These are phyloP conservation scores for Cardamine resedifolia DNA, from an alignment of 345 rosid species.

Conservation along the genomic window DNA sequence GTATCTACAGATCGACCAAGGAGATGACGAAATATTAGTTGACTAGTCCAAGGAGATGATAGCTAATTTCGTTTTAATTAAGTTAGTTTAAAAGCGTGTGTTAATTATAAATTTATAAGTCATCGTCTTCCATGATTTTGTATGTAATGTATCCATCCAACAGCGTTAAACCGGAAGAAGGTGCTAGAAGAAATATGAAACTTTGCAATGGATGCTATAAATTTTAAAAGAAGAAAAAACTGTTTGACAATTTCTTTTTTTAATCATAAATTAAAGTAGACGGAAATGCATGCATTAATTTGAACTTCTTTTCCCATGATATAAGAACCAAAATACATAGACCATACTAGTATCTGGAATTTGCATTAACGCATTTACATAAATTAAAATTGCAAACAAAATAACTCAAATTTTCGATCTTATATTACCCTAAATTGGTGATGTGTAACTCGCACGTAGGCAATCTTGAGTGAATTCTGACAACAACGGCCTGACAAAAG, in stretches of 20 bases:
- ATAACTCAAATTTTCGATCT: background rate
- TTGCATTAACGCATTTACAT: background rate
- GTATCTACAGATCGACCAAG: constrained; percentile 28
- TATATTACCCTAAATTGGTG: background rate
- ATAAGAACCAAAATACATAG: background rate
- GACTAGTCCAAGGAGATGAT: constrained; percentile 4
- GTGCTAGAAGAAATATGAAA: constrained; percentile 7
- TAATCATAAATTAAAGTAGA: background rate
- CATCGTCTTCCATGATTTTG: constrained; percentile 1
- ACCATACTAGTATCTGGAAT: background rate
- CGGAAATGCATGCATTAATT: background rate
- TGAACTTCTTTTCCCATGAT: background rate
- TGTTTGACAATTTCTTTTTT: background rate
- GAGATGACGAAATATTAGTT: constrained; percentile 17
- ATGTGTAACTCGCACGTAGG: background rate
- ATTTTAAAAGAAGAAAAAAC: too few species aligned
- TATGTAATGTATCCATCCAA: background rate
- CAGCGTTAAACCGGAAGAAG: constrained; percentile 2
- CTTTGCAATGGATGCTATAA: background rate
- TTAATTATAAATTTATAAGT: background rate
- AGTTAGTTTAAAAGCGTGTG: constrained; percentile 12
- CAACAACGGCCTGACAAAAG: background rate
- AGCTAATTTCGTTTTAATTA: constrained; percentile 11
- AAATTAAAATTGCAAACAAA: background rate
- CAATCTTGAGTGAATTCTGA: background rate